Evolutionary conservation across 441 rosid species (phyloP).

Genomic region (Adansonia gregorii): DNA sequence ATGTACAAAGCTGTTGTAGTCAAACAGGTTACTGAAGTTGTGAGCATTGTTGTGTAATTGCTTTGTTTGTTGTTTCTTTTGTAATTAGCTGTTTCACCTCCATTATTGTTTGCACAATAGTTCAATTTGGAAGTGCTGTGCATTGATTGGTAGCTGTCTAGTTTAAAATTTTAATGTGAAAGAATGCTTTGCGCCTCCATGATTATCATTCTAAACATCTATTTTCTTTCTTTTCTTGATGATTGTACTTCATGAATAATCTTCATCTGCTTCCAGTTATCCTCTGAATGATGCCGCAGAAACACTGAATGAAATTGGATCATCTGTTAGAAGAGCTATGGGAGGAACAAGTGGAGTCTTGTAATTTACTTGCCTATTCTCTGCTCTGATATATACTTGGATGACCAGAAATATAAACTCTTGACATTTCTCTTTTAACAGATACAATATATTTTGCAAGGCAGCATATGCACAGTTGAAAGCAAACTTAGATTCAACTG

Average conservation of each 20-base stretch:
- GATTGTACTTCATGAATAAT: conserved; percentile 21
- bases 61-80: not conserved
- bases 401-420: not conserved
- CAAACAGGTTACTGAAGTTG: not conserved
- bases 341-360: conserved; percentile 98
- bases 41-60: not conserved
- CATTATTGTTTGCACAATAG: not conserved
- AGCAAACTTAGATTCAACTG: conserved; percentile 48
- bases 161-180: not conserved
- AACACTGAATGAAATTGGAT: conserved; percentile 88
- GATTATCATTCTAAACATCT: conserved; percentile 1
- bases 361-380: conserved; percentile 44
- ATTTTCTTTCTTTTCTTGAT: not conserved
- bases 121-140: not conserved
- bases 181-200: not conserved
- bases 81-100: not conserved
- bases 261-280: conserved; percentile 59
- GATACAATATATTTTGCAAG: conserved; percentile 82
- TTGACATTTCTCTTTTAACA: conserved; percentile 35
- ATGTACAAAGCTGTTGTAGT: not conserved
- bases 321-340: conserved; percentile 84
- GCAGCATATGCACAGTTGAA: conserved; percentile 86
- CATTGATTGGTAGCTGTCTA: not conserved
- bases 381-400: conserved; percentile 25
- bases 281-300: conserved; percentile 92